Evolutionary conservation across 495 filamentous ascomycete genomes (phyloP), one percentile per base, ranked within the genome.

Genomic region (Tricharina praecox): DNA sequence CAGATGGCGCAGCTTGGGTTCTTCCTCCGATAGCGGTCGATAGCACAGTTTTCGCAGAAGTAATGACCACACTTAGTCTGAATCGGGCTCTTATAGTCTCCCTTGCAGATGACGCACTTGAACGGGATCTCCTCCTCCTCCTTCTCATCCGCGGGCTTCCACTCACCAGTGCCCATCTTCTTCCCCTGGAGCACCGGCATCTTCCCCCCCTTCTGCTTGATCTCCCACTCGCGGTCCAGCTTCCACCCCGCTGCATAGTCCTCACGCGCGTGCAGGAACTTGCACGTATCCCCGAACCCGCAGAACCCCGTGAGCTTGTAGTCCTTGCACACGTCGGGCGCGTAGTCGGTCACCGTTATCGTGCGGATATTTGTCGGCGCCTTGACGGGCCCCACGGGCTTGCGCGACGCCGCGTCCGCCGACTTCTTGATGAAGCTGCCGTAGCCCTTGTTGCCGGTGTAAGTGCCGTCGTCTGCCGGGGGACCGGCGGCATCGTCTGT

Each of bases 191-290:
- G 28, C 5, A 5, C 66, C 1, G 76, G 48, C 32, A 77, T 75
- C 50, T 74, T 76, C 61, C 85, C 85, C 19, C 80, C 79, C 53
- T 85, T 85, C 4, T 76, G 83, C 2, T 73, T 74, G 24, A 73
- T 77, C 60, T 96, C 90, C 90, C 90, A 97, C 18, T 96, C 92
- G 10, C 71, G 69, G 62, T 97, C 90, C 9, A 96, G 67, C 58
- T 96, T 83, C 92, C 92, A 97, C 1, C 90, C 90, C 64, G 85
- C 79, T 38, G 84, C 81, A 59, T 92, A 88, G 62, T 90, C 82
- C 53, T 92, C 83, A 9, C 92, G 72, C 1, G 75, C 74, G 58
- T 97, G 88, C 1, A 87, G 62, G 65, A 83, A 96, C 60, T 88
- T 92, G 67, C 86, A 93, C n/a, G 63, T 73, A 49, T 85, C 78